Conservation (phyloP, 352 stramenopile species). For the Pythium dissotocum region DNA sequence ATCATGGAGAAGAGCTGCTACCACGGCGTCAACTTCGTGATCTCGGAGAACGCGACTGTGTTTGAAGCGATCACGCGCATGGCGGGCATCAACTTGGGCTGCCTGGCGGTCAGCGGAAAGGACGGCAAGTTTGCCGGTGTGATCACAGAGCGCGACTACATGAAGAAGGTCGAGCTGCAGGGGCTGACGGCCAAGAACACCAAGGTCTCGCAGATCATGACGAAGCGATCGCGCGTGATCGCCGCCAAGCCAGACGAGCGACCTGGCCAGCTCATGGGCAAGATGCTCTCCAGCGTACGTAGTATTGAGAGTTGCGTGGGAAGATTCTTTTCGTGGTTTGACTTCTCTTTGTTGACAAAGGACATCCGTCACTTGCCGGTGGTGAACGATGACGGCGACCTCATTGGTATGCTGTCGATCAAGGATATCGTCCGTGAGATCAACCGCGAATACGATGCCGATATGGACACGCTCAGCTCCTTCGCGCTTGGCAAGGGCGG, state of each 20-base stretch:
- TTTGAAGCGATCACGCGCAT: constrained; percentile 96
- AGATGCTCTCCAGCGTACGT: constrained; percentile 93
- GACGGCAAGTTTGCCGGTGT: constrained; percentile 91
- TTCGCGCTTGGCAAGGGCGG: constrained; percentile 79
- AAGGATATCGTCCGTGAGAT: constrained; percentile 92
- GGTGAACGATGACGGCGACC: constrained; percentile 88
- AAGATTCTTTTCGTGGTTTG: background rate
- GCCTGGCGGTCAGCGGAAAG: constrained; percentile 87
- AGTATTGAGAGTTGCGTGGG: too few species aligned
- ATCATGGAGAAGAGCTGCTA: constrained; percentile 94
- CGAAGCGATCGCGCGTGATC: constrained; percentile 89
- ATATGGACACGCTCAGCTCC: constrained; percentile 78
- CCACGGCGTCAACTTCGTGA: constrained; percentile 94
- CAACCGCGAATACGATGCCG: constrained; percentile 74
- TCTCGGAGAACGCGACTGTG: constrained; percentile 91
- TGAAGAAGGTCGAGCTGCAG: constrained; percentile 95
- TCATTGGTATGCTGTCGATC: constrained; percentile 94
- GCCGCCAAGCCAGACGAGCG: constrained; percentile 86
- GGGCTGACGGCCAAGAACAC: constrained; percentile 86
- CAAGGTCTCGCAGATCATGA: constrained; percentile 94
- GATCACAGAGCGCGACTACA: constrained; percentile 94
- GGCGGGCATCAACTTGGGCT: constrained; percentile 92
- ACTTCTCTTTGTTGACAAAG: constrained; percentile 19
- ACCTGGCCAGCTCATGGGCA: constrained; percentile 92
- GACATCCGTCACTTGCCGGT: constrained; percentile 95